Evolutionary conservation across 169 alveolate species (phyloP).

Genomic region (Plasmodium vinckei): DNA sequence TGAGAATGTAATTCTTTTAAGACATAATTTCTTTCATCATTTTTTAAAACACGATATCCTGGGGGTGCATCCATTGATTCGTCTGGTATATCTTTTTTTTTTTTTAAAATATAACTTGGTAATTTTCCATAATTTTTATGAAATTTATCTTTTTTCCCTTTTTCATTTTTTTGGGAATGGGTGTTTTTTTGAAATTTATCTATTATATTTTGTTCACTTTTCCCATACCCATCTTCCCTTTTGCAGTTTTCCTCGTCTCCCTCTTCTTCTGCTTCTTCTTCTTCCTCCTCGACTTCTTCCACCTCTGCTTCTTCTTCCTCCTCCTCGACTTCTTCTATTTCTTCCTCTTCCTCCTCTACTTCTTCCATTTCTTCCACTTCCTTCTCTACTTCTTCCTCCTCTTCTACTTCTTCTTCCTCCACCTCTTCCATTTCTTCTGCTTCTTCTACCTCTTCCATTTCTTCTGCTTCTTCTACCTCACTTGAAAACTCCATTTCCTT

Average conservation of each 20-base stretch:
- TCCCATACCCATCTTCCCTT: slow-evolving; percentile 26
- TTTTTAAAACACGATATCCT: slow-evolving; percentile 48
- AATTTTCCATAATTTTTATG: slow-evolving; percentile 55
- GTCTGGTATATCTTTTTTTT: slow-evolving; percentile 36
- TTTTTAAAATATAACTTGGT: slow-evolving; percentile 52
- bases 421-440: neutral
- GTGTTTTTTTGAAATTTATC: slow-evolving; percentile 29
- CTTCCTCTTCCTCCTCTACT: neutral
- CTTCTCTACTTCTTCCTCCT: slow-evolving; percentile 4
- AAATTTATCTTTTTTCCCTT: slow-evolving; percentile 13
- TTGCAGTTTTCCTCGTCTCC: neutral
- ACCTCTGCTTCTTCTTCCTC: neutral
- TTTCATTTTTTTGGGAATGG: neutral
- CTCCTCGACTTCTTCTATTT: neutral
- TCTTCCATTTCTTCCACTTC: slow-evolving; percentile 6
- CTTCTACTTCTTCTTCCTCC: neutral
- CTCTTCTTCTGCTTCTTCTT: slow-evolving; percentile 10
- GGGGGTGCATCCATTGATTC: slow-evolving; percentile 36
- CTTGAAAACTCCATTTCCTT: too few species aligned
- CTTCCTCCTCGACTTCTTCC: neutral
- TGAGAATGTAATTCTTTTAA: slow-evolving; percentile 59
- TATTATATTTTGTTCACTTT: slow-evolving; percentile 28
- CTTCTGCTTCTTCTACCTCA: neutral
- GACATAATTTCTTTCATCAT: slow-evolving; percentile 52
- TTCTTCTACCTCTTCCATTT: neutral